phyloP scores from a whole-genome alignment of 2,329 filamentous ascomycete species.

The Diaporthe eres region DNA sequence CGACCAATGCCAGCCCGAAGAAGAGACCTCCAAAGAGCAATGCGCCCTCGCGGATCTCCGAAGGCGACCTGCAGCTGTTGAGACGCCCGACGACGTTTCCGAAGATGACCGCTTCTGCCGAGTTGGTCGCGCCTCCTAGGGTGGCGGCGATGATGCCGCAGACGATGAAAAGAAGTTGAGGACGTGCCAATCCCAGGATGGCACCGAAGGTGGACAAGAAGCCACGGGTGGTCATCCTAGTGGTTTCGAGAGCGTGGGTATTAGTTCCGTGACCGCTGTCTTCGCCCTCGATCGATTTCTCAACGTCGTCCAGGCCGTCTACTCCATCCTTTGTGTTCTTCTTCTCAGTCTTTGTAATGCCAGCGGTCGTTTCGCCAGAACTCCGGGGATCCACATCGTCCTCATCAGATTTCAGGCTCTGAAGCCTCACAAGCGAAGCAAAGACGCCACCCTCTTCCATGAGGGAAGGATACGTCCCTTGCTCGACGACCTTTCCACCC shows the following conservation, averaged over 20 bases:
- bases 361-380: neutral
- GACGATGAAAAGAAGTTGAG: constrained; percentile 56
- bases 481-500: constrained; percentile 69
- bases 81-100: constrained; percentile 70
- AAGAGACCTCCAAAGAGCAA: constrained; percentile 70
- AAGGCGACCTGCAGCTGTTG: constrained; percentile 64
- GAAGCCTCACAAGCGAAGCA: constrained; percentile 29
- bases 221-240: neutral
- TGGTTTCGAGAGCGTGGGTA: neutral
- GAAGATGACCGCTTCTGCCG: constrained; percentile 70
- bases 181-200: constrained; percentile 43
- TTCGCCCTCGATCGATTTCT: neutral
- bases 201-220: constrained; percentile 15
- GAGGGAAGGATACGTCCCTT: constrained; percentile 73
- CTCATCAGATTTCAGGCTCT: constrained; percentile 21
- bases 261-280: neutral
- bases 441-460: constrained; percentile 52
- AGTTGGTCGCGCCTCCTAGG: constrained; percentile 70
- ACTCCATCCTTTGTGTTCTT: neutral
- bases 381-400: neutral
- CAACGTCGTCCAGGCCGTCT: neutral
- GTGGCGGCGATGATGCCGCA: constrained; percentile 64
- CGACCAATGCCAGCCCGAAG: constrained; percentile 71
- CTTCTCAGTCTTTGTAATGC: neutral
- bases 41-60: constrained; percentile 63